These are phyloP conservation scores for Grammothele lineata DNA, from an alignment of 768 basidiomycete species.

Conservation along the genomic window DNA sequence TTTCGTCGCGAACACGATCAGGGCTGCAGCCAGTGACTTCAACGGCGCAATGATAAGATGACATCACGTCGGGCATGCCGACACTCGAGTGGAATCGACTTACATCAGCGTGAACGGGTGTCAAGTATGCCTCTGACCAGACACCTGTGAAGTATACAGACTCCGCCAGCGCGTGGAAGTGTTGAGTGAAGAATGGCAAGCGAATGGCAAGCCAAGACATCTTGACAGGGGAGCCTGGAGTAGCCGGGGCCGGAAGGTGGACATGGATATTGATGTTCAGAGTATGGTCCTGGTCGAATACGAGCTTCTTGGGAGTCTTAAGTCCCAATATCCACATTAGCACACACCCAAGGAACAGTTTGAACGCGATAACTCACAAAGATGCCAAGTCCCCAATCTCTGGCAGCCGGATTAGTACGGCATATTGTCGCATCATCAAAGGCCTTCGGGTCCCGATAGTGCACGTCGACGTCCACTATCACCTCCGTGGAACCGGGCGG, in stretches of 20 bases:
- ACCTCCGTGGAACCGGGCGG: slow-evolving; percentile 9
- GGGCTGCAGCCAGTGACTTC: no score
- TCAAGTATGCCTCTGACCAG: background rate
- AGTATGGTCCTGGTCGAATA: slow-evolving; percentile 1
- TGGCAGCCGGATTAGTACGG: slow-evolving; percentile 12
- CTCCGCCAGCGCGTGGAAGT: slow-evolving; percentile 30
- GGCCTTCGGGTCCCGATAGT: slow-evolving; percentile 11
- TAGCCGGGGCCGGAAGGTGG: slow-evolving; percentile 34
- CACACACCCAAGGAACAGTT: background rate
- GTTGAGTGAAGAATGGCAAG: slow-evolving; percentile 24
- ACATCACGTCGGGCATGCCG: no score
- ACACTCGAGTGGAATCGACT: no score
- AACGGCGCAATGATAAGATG: no score
- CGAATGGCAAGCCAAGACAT: slow-evolving; percentile 43
- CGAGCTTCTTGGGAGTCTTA: no score
- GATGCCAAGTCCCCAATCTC: slow-evolving; percentile 26
- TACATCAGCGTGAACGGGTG: no score
- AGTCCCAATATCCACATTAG: background rate
- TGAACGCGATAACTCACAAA: slow-evolving; percentile 19
- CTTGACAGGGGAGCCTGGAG: slow-evolving; percentile 17
- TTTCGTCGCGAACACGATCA: no score
- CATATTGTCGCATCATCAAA: slow-evolving; percentile 17
- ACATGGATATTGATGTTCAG: slow-evolving; percentile 31
- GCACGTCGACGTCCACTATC: slow-evolving; percentile 18
- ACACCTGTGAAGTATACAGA: slow-evolving; percentile 35